These are phyloP conservation scores for Pichia sp. DNA, from an alignment of 1,139 yeast species.

Conservation along the genomic window DNA sequence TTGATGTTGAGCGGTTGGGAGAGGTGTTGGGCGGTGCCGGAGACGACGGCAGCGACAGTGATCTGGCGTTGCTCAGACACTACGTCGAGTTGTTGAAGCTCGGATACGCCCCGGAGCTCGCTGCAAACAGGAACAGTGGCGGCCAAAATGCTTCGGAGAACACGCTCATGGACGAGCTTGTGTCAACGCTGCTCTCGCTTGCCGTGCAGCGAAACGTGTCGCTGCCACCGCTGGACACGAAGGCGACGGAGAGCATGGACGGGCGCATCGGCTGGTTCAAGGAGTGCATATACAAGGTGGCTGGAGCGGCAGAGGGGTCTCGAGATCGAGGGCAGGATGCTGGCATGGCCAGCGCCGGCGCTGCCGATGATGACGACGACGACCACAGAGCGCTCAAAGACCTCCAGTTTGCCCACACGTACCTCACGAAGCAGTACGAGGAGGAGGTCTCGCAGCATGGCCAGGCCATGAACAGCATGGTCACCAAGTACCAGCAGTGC, in stretches of 20 bases:
- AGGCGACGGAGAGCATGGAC: slow-evolving; percentile 33
- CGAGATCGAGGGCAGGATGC: too few species aligned
- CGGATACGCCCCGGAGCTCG: slow-evolving; percentile 25
- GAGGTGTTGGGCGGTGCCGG: slow-evolving; percentile 10
- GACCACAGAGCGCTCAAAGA: slow-evolving; percentile 47
- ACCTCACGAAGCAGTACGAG: slow-evolving; percentile 56
- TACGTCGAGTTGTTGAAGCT: slow-evolving; percentile 23
- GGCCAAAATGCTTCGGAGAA: slow-evolving; percentile 16
- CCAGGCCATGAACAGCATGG: slow-evolving; percentile 4
- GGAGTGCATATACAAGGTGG: slow-evolving; percentile 45
- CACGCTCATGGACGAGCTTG: slow-evolving; percentile 40
- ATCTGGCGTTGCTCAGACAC: slow-evolving; percentile 16
- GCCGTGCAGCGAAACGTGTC: slow-evolving; percentile 49
- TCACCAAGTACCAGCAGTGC: slow-evolving; percentile 6
- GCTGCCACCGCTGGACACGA: slow-evolving; percentile 43
- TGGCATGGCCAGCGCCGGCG: not conserved
- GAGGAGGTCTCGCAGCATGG: slow-evolving; percentile 35
- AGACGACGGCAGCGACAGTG: not conserved
- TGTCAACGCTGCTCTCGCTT: slow-evolving; percentile 49
- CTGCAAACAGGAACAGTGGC: not conserved
- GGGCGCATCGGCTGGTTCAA: slow-evolving; percentile 48
- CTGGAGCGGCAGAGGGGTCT: not conserved
- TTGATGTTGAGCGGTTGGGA: slow-evolving; percentile 13
- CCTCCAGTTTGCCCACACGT: slow-evolving; percentile 59
- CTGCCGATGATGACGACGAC: not conserved